Evolutionary conservation across 352 stramenopile genomes (phyloP).

Genomic region (Globisporangium parvum): DNA sequence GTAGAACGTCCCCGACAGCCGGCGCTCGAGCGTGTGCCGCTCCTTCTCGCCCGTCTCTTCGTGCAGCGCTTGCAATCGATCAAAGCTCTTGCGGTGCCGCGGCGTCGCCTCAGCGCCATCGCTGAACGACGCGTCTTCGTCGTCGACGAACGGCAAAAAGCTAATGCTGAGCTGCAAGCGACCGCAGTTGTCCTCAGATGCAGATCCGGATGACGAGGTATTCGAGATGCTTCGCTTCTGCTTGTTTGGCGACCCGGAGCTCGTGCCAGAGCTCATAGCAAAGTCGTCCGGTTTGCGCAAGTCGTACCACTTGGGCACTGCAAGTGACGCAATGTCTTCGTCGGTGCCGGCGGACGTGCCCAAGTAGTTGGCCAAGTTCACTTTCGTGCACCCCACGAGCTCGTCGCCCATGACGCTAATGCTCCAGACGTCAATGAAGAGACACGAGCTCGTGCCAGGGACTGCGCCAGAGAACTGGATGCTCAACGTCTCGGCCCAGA

Average conservation of each 20-base stretch:
- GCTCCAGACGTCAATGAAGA: constrained; percentile 77
- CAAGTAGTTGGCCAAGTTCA: constrained; percentile 75
- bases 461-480: constrained; percentile 74
- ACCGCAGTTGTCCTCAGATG: constrained; percentile 31
- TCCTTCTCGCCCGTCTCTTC: constrained; percentile 54
- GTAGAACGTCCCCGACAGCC: constrained; percentile 6
- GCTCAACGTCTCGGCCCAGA: constrained; percentile 76
- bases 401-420: constrained; percentile 75
- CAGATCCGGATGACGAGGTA: not conserved
- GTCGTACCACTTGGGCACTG: constrained; percentile 76
- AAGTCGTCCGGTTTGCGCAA: constrained; percentile 54
- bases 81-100: constrained; percentile 70
- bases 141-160: constrained; percentile 61
- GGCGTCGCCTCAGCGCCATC: constrained; percentile 33
- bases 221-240: constrained; percentile 4
- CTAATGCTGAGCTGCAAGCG: constrained; percentile 75
- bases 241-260: constrained; percentile 9
- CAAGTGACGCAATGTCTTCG: constrained; percentile 60
- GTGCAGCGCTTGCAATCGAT: constrained; percentile 64
- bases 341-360: constrained; percentile 50
- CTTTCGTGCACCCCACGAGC: constrained; percentile 61
- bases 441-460: constrained; percentile 60
- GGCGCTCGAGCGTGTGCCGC: constrained; percentile 20
- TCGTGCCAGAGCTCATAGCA: constrained; percentile 11
- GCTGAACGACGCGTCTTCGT: constrained; percentile 28